Evolutionary conservation across 2,329 filamentous ascomycete species (phyloP), one percentile per base, ranked within the genome.

Genomic region (Aspergillus aculeatinus): DNA sequence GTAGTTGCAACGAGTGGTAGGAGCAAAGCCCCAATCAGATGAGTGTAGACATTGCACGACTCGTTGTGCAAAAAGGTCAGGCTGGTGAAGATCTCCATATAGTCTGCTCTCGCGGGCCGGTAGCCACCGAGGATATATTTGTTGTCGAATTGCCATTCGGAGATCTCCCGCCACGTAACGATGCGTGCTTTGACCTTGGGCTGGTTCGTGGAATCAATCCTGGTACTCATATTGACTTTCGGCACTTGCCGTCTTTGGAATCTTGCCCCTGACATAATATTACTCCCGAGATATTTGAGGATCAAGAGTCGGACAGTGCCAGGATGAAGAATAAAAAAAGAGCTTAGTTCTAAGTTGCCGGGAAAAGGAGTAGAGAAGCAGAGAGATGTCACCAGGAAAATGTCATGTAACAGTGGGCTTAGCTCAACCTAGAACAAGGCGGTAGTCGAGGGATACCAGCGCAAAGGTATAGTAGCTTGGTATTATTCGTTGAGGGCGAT

Each of bases 31-130:
- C 51, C 51, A 56, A 65, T 55, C 33, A 66, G 63, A 56, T 66
- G 63, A 49, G 62, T 62, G 49, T 67, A 65, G 12, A 67, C 54
- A 58, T 67, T 65, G 55, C 58, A 61, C 51, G 65, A 48, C 60
- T 67, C 64, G 42, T 67, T 65, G 53, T 65, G 63, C 55, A 66
- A 39, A 55, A 65, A 65, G 35, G 55, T 60, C 50, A 66, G 51
- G 63, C 61, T 60, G 54, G 61, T 57, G 51, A 64, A 51, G 53
- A 66, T 63, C 52, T 59, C 60, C 25, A 60, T 35, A 57, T 65
- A 61, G 48, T 59, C 59, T 62, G 62, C 62, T 56, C 62, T 58
- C 51, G 48, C 62, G 50, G 48, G 64, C 29, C 63, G 64, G 59
- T 66, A 66, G 55, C 64, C 63, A 31, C 58, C 57, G 31, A 66